Conservation (phyloP, 768 basidiomycete species). For the Gelatoporia subvermispora region DNA sequence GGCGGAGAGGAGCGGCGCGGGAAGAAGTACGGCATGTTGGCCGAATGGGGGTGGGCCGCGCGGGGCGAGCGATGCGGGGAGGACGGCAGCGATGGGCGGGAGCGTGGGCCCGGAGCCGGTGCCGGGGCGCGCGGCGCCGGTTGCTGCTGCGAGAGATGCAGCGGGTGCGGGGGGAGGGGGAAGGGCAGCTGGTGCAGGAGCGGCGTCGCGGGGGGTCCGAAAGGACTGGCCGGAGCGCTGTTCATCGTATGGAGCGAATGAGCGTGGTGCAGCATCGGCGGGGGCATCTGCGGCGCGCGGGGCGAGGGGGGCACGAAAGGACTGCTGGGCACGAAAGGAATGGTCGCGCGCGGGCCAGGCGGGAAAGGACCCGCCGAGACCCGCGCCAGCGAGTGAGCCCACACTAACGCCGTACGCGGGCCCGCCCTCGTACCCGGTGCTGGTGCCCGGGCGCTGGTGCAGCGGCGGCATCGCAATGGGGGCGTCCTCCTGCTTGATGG, state of each 20-base stretch:
- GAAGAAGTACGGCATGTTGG: slow-evolving; percentile 42
- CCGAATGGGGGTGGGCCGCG: too few species aligned
- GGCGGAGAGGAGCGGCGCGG: slow-evolving; percentile 39
- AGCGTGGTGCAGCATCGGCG: slow-evolving; percentile 22
- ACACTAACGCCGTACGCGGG: too few species aligned
- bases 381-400: too few species aligned
- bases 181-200: slow-evolving; percentile 42
- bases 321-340: slow-evolving; percentile 81
- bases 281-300: slow-evolving; percentile 37
- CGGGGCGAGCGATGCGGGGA: slow-evolving; percentile 58
- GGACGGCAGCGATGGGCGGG: slow-evolving; percentile 72
- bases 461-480: slow-evolving; percentile 31
- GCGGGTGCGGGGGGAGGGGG: slow-evolving; percentile 34
- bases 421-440: slow-evolving; percentile 63
- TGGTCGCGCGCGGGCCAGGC: slow-evolving; percentile 24
- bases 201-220: slow-evolving; percentile 42
- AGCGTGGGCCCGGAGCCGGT: slow-evolving; percentile 38
- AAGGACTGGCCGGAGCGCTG: slow-evolving; percentile 52
- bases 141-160: slow-evolving; percentile 50
- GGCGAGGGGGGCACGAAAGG: slow-evolving; percentile 65
- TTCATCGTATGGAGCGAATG: slow-evolving; percentile 16
- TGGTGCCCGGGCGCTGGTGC: slow-evolving; percentile 65
- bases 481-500: slow-evolving; percentile 41
- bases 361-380: too few species aligned
- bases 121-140: slow-evolving; percentile 24